Evolutionary conservation across 805 yeast genomes (phyloP).

Genomic region (Blastobotrys mokoenaii): DNA sequence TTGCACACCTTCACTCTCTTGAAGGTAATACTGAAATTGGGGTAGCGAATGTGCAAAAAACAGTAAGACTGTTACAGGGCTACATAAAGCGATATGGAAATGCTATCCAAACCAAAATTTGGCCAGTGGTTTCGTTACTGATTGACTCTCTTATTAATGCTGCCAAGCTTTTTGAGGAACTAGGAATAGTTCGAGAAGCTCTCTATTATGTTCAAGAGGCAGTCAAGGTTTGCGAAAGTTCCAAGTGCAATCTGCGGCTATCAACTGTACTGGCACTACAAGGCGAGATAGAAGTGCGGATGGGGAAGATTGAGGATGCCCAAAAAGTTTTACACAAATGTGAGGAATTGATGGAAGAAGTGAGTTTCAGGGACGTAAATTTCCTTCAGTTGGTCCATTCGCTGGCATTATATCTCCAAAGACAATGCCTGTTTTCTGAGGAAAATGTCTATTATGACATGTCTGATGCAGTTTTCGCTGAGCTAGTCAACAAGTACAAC

Average conservation of each 20-base stretch:
- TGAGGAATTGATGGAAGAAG: conserved; percentile 9
- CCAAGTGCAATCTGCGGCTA: conserved; percentile 4
- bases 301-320: conserved; percentile 11
- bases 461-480: conserved; percentile 9
- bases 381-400: conserved; percentile 12
- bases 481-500: background rate
- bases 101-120: background rate
- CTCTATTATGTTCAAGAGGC: conserved; percentile 13
- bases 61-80: conserved; percentile 7
- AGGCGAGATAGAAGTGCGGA: conserved; percentile 10
- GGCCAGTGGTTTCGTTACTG: conserved; percentile 8
- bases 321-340: conserved; percentile 7
- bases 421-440: conserved; percentile 9
- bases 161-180: conserved; percentile 10
- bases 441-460: conserved; percentile 12
- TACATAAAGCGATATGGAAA: conserved; percentile 3
- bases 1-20: conserved; percentile 1
- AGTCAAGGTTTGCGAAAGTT: conserved; percentile 6
- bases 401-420: conserved; percentile 10
- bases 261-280: conserved; percentile 7
- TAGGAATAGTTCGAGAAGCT: conserved; percentile 12
- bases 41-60: conserved; percentile 5
- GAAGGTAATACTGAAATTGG: conserved; percentile 7
- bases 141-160: conserved; percentile 7
- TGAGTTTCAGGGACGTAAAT: conserved; percentile 6